Evolutionary conservation across 2,329 filamentous ascomycete species (phyloP), one percentile per base, ranked within the genome.

Genomic region (Didymella exigua): DNA sequence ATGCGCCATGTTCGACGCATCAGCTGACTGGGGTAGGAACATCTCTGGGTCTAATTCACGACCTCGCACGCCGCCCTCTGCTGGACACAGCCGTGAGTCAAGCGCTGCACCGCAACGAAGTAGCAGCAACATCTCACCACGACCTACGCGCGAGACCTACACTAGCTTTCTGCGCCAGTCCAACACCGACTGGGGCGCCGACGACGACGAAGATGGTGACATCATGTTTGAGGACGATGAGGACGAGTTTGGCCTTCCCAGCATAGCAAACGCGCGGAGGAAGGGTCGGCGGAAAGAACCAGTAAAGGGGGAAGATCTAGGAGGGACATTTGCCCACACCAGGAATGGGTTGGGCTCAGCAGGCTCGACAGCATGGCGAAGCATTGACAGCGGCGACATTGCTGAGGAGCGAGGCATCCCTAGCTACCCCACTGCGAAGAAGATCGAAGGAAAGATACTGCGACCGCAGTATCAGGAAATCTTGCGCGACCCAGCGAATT

Each of bases 401-500:
- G 92, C 93, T 16, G 90, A 96, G 68, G 93, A 97, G 76, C 85
- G 93, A 58, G 91, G 90, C 21, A 81, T 89, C 33, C 86, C 91
- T 13, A 87, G 86, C 58, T 98, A 98, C 69, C 93, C 93, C 24
- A 88, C 90, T 67, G 86, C 93, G 2, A 93, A 93, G 76, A 96
- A 93, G 76, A 88, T 84, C 59, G 93, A 97, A 72, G 93, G 91
- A 24, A 99, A 99, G 81, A 98, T 98, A 56, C 79, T 99, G 19
- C 86, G 95, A 60, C 95, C 95, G 46, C 95, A 99, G 75, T 99
- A 98, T 76, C 97, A 99, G 76, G 95, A 99, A 59, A 96, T 99
- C 40, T 78, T 99, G 10, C 73, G 76, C 76, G 86, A 88, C 70
- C 96, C 96, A 10, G 95, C 92, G 49, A 99, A 99, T 73, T 92